Base-by-base conservation (phyloP, 1,139 yeast genomes). In the Yamadazyma triangularis region DNA sequence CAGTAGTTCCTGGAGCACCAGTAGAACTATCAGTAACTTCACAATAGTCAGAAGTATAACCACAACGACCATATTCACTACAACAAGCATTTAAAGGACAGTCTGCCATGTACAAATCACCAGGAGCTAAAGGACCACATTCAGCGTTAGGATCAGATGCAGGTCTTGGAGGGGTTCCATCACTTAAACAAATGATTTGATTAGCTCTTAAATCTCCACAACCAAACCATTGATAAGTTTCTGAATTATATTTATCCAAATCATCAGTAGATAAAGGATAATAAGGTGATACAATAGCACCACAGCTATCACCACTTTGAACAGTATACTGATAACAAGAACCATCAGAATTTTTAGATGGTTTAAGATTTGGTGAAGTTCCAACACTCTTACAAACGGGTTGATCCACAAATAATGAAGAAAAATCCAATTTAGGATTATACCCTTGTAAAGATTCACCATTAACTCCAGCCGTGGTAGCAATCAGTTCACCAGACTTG, bases 41-140 rank as follows among this genome's bases (percentile, higher is more conserved):
- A 31, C 51, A 47, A 27, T 28, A 43, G 2, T 36, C 44, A 3
- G 42, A 24, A n/a, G 46, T 39, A 9, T 25, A 19, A 4, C 49
- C 51, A 39, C 51, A 47, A 21, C 20, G 38, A 4, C 44, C 44
- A 27, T 13, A 35, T n/a, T 42, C 41, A 35, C 41, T 38, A 32
- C 51, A 46, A 29, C 51, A 47, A 5, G 48, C 50, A 22, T 11
- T 22, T 22, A 22, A 10, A n/a, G 30, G 34, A 25, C 35, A 32
- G 3, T 40, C 29, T 4, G 27, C 13, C 15, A 31, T 32, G 23
- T 40, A 35, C 21, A 32, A 31, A 22, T 20, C 19, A 13, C 44
- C 48, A 8, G 50, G 46, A 5, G 50, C 48, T 15, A 30, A 28
- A 5, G 48, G 48, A 3, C 50, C 50, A 35, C 50, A 44, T 29